Conservation (phyloP, 2,329 filamentous ascomycete genomes). For the Monilinia polystroma region DNA sequence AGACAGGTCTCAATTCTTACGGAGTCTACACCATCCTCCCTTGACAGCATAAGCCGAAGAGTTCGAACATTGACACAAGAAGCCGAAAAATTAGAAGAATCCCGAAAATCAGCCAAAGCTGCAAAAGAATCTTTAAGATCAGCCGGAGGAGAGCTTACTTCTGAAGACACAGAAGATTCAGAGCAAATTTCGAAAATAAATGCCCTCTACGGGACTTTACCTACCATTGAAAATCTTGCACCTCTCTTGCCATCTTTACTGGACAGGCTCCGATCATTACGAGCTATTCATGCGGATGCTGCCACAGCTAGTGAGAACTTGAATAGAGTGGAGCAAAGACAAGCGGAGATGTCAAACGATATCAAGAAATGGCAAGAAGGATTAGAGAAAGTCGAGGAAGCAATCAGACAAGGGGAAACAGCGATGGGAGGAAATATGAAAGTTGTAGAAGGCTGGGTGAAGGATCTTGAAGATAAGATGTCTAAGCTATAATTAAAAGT, state of each 20-base stretch:
- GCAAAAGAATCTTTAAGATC: conserved; percentile 58
- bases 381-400: conserved; percentile 72
- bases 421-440: conserved; percentile 77
- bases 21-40: conserved; percentile 67
- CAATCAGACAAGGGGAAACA: conserved; percentile 67
- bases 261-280: conserved; percentile 79
- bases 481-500: conserved; percentile 44
- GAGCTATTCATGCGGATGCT: conserved; percentile 82
- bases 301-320: conserved; percentile 77
- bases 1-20: conserved; percentile 76
- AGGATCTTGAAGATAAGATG: conserved; percentile 77
- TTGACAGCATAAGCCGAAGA: conserved; percentile 69
- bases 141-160: conserved; percentile 40
- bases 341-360: conserved; percentile 79
- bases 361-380: conserved; percentile 84
- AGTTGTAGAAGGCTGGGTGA: conserved; percentile 86
- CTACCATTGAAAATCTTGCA: conserved; percentile 81
- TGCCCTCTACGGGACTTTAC: conserved; percentile 82
- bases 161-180: conserved; percentile 53
- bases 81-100: conserved; percentile 68
- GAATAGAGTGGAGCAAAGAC: conserved; percentile 72
- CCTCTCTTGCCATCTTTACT: conserved; percentile 83
- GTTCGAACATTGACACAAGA: conserved; percentile 70
- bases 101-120: conserved; percentile 59
- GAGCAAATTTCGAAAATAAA: conserved; percentile 87